These are phyloP conservation scores for Aspergillus ochraceus DNA, from an alignment of 2,329 filamentous ascomycete genomes.

Conservation along the genomic window DNA sequence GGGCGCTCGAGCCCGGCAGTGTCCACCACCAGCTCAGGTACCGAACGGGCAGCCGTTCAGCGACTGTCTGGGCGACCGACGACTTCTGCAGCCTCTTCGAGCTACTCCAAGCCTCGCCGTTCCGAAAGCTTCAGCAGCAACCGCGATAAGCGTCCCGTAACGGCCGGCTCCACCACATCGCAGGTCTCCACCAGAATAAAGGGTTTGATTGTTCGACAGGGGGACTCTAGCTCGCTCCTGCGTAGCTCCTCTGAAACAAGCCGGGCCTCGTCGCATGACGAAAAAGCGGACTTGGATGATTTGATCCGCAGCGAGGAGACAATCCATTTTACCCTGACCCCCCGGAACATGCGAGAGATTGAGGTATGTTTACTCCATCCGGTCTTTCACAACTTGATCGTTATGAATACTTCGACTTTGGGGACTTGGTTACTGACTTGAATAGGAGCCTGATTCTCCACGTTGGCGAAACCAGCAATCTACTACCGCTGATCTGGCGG, in stretches of 20 bases:
- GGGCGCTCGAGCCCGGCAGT: slow-evolving; percentile 18
- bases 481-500: slow-evolving; percentile 38
- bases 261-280: slow-evolving; percentile 43
- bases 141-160: slow-evolving; percentile 40
- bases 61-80: slow-evolving; percentile 36
- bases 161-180: slow-evolving; percentile 41
- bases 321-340: slow-evolving; percentile 78
- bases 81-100: slow-evolving; percentile 27
- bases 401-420: neutral
- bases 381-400: neutral
- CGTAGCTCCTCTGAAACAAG: slow-evolving; percentile 40
- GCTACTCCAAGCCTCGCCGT: slow-evolving; percentile 31
- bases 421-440: slow-evolving; percentile 3
- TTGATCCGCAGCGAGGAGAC: slow-evolving; percentile 80
- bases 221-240: slow-evolving; percentile 29
- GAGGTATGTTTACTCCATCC: slow-evolving; percentile 55
- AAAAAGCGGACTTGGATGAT: slow-evolving; percentile 72
- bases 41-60: slow-evolving; percentile 44
- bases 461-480: slow-evolving; percentile 33
- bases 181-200: slow-evolving; percentile 45
- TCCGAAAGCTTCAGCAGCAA: slow-evolving; percentile 42
- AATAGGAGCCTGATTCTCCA: slow-evolving; percentile 35
- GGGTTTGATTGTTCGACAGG: slow-evolving; percentile 38
- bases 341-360: slow-evolving; percentile 74
- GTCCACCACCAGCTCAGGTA: slow-evolving; percentile 25